Evolutionary conservation across 2,329 filamentous ascomycete species (phyloP), one percentile per base, ranked within the genome.

Genomic region (Colletotrichum sp.): DNA sequence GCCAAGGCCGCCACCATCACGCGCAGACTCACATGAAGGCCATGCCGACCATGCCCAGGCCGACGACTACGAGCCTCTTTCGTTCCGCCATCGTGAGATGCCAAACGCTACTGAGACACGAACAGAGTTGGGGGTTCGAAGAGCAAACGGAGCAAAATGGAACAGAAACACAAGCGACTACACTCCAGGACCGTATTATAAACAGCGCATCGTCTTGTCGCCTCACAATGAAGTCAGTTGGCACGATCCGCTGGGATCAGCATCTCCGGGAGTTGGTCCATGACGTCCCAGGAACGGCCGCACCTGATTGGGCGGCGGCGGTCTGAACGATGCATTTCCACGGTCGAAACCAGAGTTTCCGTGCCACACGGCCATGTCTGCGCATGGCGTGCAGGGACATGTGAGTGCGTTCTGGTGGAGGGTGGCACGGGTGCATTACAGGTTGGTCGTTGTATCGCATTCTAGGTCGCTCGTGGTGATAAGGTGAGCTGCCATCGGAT

Each of bases 11-110:
- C 21, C 34, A 18, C 0, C 34, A 21, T 0, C 21, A 13, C 15
- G 9, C 12, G 36, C 13, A 64, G 12, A 88, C 93, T 89, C 86
- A 96, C 94, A 98, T 95, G 83, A 98, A 96, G 57, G 94, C 93
- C 79, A 97, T 94, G 52, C 94, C 95, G 60, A 98, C 96, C 96
- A 98, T 98, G 4, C 96, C 96, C 85, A 98, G 85, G 12, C 96
- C 96, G 52, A 98, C 95, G 49, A 98, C 92, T 3, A 98, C 95
- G 44, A 98, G 86, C 81, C 90, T 92, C 83, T 95, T 95, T 77
- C 91, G 87, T 76, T 86, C 77, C 5, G 81, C 77, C 89, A 94
- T 78, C 39, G 64, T 34, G 34, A 64, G 55, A 64, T 32, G 52
- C 49, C 68, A 60, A 62, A 63, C 69, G 57, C 49, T 30, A 30